Base-by-base conservation (phyloP, 106 monocot genomes). In the Allium cepa region DNA sequence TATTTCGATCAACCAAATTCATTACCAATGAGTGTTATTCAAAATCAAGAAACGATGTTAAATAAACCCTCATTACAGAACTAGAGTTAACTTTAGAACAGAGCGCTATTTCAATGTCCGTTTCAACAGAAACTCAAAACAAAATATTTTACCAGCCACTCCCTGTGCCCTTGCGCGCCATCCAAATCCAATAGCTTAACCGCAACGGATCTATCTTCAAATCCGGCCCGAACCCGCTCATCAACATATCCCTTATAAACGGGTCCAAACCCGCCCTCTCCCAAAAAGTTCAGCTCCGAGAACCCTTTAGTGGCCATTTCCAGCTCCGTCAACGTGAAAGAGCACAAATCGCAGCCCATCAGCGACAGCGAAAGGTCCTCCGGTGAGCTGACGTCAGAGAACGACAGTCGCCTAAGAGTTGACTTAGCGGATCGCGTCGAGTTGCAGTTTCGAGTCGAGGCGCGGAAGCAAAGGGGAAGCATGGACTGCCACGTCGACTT, bases 231-330 rank as follows among this genome's bases (percentile, higher is more conserved):
- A 49, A 93, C 66, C 72, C 80, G 78, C 49, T 93, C 93, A 11
- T 84, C 93, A 11, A 89, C 67, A 53, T 79, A 73, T 0, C 93
- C 93, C 52, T 93, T 93, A 76, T 83, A 92, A 11, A 92, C 92
- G 4, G 92, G 92, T 11, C 92, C 92, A 63, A 92, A 92, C 50
- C 93, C 93, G 17, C 93, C 93, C 49, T 93, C 81, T 1, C 89
- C 93, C 18, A 93, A 22, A 60, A 89, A 81, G 53, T 93, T 89
- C 26, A 72, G 49, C 7, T 22, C 63, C 47, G 81, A 81, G 79
- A 89, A 89, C 71, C 81, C 75, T 49, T 63, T 68, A 6, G 88
- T 89, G 6, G 75, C 75, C 17, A 26, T 66, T 57, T 80, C 73
- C 17, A 93, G 78, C 83, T 89, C 88, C 4, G 66, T 69, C 7